Percentiles rank a stretch among this genome's conserved stretches.
These are phyloP conservation scores for Pisolithus marmoratus DNA, from an alignment of 768 basidiomycete genomes.

Conservation along the genomic window DNA sequence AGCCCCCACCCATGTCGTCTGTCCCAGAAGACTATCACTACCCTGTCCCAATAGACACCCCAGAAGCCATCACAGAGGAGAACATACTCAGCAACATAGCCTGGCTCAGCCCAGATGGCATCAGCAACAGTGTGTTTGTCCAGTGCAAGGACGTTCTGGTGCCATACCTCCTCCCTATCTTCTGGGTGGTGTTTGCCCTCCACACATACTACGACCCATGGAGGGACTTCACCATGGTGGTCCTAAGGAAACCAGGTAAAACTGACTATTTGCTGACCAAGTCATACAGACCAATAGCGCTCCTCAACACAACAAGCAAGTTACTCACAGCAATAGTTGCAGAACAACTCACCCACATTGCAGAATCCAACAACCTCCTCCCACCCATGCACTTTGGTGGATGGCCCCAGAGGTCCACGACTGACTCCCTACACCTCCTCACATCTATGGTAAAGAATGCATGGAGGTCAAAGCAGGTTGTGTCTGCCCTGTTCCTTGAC, in stretches of 20 bases:
- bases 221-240: neutral
- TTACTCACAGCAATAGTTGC: too few relatives aligned
- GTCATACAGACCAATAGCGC: conserved; percentile 33
- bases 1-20: neutral
- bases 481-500: conserved; percentile 35
- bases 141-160: neutral
- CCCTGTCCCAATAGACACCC: neutral
- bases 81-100: conserved; percentile 3
- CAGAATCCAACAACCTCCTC: conserved; percentile 14
- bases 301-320: conserved; percentile 20
- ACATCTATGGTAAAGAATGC: conserved; percentile 31
- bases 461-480: conserved; percentile 33
- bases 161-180: too few relatives aligned
- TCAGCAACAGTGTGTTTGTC: conserved; percentile 19
- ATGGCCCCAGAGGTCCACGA: conserved; percentile 33
- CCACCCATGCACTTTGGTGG: conserved; percentile 35
- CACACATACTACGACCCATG: too few relatives aligned
- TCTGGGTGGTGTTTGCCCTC: too few relatives aligned
- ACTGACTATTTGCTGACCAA: conserved; percentile 28
- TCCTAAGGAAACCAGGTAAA: conserved; percentile 29
- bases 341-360: too few relatives aligned
- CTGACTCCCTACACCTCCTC: conserved; percentile 30
- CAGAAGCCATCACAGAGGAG: conserved; percentile 1
- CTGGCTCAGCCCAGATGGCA: conserved; percentile 22
- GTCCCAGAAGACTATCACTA: conserved; percentile 3